phyloP scores from a whole-genome alignment of 345 rosid species.

The Microcos paniculata region DNA sequence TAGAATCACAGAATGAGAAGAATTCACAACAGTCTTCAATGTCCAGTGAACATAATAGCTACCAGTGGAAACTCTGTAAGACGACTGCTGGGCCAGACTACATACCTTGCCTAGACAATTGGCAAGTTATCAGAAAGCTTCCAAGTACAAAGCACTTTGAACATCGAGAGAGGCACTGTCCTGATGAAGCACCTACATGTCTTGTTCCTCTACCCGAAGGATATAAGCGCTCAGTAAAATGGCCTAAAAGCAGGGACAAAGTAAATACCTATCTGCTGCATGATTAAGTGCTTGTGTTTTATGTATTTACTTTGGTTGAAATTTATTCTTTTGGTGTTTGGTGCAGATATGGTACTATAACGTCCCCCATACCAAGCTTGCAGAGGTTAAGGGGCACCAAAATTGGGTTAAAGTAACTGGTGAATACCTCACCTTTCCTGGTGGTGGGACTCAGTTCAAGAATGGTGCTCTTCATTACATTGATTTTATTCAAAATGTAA shows the following conservation, averaged over 20 bases:
- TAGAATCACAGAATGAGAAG: constrained; percentile 89
- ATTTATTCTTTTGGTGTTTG: constrained; percentile 18
- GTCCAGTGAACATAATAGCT: constrained; percentile 33
- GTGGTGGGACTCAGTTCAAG: constrained; percentile 59
- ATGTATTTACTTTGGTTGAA: constrained; percentile 5
- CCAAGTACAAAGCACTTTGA: constrained; percentile 65
- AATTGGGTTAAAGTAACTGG: constrained; percentile 68
- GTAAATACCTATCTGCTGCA: constrained; percentile 25
- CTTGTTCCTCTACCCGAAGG: constrained; percentile 84
- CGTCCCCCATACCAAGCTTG: constrained; percentile 71
- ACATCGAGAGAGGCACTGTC: constrained; percentile 95
- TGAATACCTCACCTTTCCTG: constrained; percentile 57
- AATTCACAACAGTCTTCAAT: constrained; percentile 44
- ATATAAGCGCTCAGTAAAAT: constrained; percentile 59
- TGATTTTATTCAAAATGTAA: constrained; percentile 46
- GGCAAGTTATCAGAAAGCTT: constrained; percentile 72
- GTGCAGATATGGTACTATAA: constrained; percentile 71
- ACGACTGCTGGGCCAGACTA: constrained; percentile 85
- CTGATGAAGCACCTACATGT: constrained; percentile 75
- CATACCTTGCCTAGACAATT: constrained; percentile 96
- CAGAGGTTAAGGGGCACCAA: constrained; percentile 68
- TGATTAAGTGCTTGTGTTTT: neutral
- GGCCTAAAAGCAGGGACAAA: constrained; percentile 94
- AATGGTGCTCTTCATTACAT: constrained; percentile 57
- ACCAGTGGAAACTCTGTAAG: constrained; percentile 81